A percentile compares a stretch with the other conserved stretches of the same genome.
phyloP scores from a whole-genome alignment of 768 basidiomycete genomes.

The Hemileccinum rubropunctum region DNA sequence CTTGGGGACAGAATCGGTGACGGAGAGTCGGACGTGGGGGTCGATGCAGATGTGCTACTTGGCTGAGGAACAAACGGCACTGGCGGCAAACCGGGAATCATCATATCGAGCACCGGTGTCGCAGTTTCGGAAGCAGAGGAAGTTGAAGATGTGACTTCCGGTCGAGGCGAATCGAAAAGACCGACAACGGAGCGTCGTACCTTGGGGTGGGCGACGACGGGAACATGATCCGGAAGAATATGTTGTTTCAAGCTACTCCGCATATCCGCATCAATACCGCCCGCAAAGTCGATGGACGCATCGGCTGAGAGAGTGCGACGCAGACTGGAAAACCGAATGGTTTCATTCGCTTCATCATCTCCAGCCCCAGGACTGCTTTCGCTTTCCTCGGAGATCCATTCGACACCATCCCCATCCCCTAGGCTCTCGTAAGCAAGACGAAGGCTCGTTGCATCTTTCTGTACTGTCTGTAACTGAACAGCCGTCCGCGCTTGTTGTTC shows the following conservation, averaged over 20 bases:
- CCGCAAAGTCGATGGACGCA: constrained; percentile 18
- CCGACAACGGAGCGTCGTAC: constrained; percentile 58
- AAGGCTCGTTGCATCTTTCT: constrained; percentile 70
- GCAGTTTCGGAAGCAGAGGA: constrained; percentile 14
- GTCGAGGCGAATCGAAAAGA: constrained; percentile 47
- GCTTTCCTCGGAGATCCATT: constrained; percentile 44
- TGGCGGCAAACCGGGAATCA: constrained; percentile 33
- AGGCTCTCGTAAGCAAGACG: constrained; percentile 67
- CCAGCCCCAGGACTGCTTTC: constrained; percentile 27
- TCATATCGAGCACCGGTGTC: constrained; percentile 28
- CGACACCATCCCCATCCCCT: constrained; percentile 46
- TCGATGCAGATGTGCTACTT: constrained; percentile 21
- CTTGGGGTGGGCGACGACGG: constrained; percentile 26
- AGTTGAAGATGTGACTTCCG: constrained; percentile 6
- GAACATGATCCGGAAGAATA: constrained; percentile 15
- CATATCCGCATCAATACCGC: constrained; percentile 20
- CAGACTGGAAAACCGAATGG: constrained; percentile 30
- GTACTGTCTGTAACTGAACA: constrained; percentile 61
- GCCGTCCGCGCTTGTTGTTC: constrained; percentile 62
- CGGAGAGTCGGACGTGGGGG: constrained; percentile 15
- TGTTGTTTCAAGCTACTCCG: constrained; percentile 25
- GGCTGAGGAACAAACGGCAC: constrained; percentile 34
- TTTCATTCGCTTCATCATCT: constrained; percentile 30
- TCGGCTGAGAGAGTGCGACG: constrained; percentile 25
- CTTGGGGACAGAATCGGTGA: constrained; percentile 17